Percentiles rank a stretch among this genome's conserved stretches.
phyloP scores from a whole-genome alignment of 2,329 filamentous ascomycete genomes.

The Aquanectria penicillioides region DNA sequence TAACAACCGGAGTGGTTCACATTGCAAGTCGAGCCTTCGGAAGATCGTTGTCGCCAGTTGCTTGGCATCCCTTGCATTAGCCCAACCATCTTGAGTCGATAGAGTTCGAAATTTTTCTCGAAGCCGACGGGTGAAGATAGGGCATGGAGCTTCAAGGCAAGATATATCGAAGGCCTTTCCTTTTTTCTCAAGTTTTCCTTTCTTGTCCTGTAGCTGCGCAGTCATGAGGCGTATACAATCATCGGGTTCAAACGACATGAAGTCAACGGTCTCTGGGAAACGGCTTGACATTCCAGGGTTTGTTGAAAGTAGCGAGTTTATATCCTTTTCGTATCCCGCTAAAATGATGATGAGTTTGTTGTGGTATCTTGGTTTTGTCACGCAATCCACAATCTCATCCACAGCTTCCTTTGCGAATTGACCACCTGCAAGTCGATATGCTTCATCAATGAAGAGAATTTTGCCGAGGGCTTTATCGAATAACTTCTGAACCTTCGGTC shows the following conservation, averaged over 20 bases:
- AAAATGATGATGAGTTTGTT: conserved; percentile 73
- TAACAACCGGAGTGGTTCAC: conserved; percentile 22
- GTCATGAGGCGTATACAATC: conserved; percentile 52
- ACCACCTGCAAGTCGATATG: conserved; percentile 69
- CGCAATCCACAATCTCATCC: conserved; percentile 62
- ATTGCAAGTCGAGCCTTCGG: conserved; percentile 37
- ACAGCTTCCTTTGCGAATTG: conserved; percentile 66
- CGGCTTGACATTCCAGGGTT: conserved; percentile 73
- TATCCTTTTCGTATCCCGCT: conserved; percentile 74
- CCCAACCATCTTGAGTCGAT: conserved; percentile 62
- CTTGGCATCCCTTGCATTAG: conserved; percentile 70
- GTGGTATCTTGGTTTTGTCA: conserved; percentile 65
- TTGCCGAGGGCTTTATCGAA: conserved; percentile 72
- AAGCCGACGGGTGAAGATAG: conserved; percentile 21
- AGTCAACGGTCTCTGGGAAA: conserved; percentile 71
- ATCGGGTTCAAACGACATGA: conserved; percentile 54
- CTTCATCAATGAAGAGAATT: conserved; percentile 78
- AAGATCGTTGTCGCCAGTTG: conserved; percentile 64
- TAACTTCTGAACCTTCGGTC: conserved; percentile 67
- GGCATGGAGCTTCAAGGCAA: conserved; percentile 36
- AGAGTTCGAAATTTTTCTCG: conserved; percentile 51
- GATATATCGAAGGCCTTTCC: conserved; percentile 37
- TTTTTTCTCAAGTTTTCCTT: conserved; percentile 26
- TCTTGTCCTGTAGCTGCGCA: conserved; percentile 51
- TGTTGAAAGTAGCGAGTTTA: conserved; percentile 68